Base-by-base conservation (phyloP, 139 green algal genomes). In the Volvox africanus region DNA sequence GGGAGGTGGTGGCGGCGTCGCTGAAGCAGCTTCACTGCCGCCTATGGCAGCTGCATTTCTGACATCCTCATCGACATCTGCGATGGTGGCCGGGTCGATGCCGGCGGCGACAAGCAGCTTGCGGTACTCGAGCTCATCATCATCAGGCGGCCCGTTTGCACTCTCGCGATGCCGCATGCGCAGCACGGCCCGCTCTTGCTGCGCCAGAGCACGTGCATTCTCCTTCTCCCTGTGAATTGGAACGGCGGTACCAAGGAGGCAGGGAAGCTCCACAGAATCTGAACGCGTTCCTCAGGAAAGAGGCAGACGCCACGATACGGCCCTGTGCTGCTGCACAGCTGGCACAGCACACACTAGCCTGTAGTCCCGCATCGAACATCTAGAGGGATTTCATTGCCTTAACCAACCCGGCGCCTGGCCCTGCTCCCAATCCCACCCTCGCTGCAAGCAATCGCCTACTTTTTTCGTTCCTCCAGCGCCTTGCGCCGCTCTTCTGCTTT, bases 41-140 rank as follows among this genome's bases (percentile, higher is more conserved):
- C 33, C 35, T 75, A 61, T 73, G 61, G 30, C 88, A 1, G 80
- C 80, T 12, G 88, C 33, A 11, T 35, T 37, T 14, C 24, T 37
- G 18, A n/a, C 30, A 20, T 77, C 92, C 62, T 82, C 92, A 26
- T 91, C 92, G 35, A 93, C 83, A 11, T 80, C 62, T 22, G 71
- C 37, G 62, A 79, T 77, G 16, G 88, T 89, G 24, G 93, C 92
- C 11, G 83, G 86, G 50, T 90, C 86, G 86, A 90, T 90, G 24
- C 86, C 86, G 0, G 87, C 62, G n/a, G 82, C 91, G 61, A 87
- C 20, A 62, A 97, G 61, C 17, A 98, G 90, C 35, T 71, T 78
- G 30, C 97, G 93, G 93, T 93, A 96, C 86, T 99, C 97, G 1
- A 98, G 62, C 13, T 98, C 96, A 55, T 95, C 75, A 80, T 98